Evolutionary conservation across 108 stramenopile species (phyloP).

Genomic region (Skeletonema marinoi): DNA sequence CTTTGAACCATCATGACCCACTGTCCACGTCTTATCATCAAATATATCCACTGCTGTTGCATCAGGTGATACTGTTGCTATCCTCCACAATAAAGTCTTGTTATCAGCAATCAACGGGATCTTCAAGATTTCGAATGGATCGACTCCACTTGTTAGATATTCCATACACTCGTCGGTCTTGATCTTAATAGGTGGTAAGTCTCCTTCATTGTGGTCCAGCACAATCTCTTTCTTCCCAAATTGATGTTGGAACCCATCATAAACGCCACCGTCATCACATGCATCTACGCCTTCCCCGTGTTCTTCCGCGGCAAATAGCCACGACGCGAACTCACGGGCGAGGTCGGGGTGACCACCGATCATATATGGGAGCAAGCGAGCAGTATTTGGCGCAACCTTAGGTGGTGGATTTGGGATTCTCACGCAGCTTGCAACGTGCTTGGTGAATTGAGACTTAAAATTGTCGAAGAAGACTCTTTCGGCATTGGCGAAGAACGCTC

Average conservation of each 20-base stretch:
- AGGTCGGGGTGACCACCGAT: background rate
- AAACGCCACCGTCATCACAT: background rate
- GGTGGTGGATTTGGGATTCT: background rate
- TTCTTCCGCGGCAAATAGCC: background rate
- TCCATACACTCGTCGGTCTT: conserved; percentile 1
- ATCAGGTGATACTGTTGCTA: background rate
- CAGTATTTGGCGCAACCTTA: background rate
- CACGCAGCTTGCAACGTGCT: background rate
- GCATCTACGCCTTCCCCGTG: background rate
- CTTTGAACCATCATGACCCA: background rate
- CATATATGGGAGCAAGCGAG: background rate
- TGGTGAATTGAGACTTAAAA: background rate
- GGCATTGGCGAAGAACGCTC: background rate
- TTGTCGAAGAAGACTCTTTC: background rate
- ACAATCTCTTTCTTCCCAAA: background rate
- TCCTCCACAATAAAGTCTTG: background rate
- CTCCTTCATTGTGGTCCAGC: background rate
- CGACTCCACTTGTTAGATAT: background rate
- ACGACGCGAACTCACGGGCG: background rate
- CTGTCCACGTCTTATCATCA: background rate
- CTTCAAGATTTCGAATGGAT: background rate
- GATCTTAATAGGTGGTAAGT: background rate
- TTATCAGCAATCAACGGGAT: background rate
- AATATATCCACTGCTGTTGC: background rate
- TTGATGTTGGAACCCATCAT: background rate